Evolutionary conservation across 805 yeast genomes (phyloP).

Genomic region (Cyberlindnera euphorbiiphila): DNA sequence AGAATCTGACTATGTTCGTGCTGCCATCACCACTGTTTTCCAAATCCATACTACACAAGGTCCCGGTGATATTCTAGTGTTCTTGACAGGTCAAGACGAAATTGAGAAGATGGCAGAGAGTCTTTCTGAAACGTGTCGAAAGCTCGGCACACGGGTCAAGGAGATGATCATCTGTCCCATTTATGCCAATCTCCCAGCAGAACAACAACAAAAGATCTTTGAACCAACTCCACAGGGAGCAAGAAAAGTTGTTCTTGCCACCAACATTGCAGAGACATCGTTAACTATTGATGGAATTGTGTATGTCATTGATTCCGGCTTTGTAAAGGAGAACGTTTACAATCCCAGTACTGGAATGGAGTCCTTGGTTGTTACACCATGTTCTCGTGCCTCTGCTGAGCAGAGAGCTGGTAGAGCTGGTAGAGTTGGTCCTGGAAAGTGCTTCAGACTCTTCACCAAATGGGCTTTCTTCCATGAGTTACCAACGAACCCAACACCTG

Average conservation of each 20-base stretch:
- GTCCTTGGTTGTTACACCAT: conserved; percentile 77
- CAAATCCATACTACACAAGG: conserved; percentile 75
- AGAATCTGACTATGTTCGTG: conserved; percentile 86
- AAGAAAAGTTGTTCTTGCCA: conserved; percentile 87
- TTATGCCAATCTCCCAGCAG: conserved; percentile 87
- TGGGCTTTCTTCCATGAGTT: conserved; percentile 76
- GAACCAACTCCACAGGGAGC: conserved; percentile 78
- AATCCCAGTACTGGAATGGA: conserved; percentile 89
- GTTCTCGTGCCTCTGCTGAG: conserved; percentile 92
- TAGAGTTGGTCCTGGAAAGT: conserved; percentile 94
- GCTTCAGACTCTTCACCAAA: conserved; percentile 85
- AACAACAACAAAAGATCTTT: conserved; percentile 75
- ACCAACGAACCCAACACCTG: conserved; percentile 80
- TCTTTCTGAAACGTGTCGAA: conserved; percentile 58
- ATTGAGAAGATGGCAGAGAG: conserved; percentile 79
- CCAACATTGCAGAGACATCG: conserved; percentile 97
- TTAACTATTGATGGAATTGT: conserved; percentile 94
- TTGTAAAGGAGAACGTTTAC: conserved; percentile 86
- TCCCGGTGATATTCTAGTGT: conserved; percentile 84
- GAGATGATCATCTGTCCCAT: conserved; percentile 79
- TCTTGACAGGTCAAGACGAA: conserved; percentile 95
- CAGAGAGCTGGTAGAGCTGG: conserved; percentile 99
- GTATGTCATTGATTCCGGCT: conserved; percentile 92
- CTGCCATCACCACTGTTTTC: conserved; percentile 82
- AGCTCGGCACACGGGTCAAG: conserved; percentile 48